phyloP scores from a whole-genome alignment of 1,284 basidiomycete genomes.

The Heterobasidion parviporum region DNA sequence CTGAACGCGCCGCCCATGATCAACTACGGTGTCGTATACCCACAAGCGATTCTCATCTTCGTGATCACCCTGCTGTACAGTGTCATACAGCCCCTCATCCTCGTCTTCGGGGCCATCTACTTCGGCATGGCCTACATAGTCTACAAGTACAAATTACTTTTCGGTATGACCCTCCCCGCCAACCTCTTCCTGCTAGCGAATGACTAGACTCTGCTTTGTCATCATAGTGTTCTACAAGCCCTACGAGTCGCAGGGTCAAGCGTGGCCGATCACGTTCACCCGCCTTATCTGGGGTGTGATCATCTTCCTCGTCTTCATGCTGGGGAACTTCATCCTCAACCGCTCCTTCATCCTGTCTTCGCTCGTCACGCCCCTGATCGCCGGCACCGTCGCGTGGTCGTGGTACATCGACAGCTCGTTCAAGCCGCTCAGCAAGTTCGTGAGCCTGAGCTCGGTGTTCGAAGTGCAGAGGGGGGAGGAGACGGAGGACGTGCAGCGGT shows the following conservation, averaged over 20 bases:
- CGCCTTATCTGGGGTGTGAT: conserved; percentile 84
- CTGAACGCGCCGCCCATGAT: conserved; percentile 96
- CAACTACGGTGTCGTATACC: conserved; percentile 90
- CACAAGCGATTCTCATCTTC: conserved; percentile 93
- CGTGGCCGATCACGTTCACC: conserved; percentile 88
- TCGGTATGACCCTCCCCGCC: conserved; percentile 49
- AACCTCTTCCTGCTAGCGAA: not conserved
- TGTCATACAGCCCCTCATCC: conserved; percentile 89
- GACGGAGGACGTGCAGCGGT: conserved; percentile 62
- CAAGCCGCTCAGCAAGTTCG: conserved; percentile 73
- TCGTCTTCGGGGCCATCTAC: conserved; percentile 91
- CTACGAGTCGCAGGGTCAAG: conserved; percentile 88
- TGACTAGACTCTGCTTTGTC: conserved; percentile 1
- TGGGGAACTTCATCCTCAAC: conserved; percentile 83
- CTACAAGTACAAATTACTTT: conserved; percentile 96
- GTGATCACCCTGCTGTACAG: conserved; percentile 93
- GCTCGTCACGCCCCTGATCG: conserved; percentile 72
- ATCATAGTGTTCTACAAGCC: conserved; percentile 82
- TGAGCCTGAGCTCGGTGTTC: conserved; percentile 78
- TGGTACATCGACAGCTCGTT: conserved; percentile 70
- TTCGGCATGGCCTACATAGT: conserved; percentile 92
- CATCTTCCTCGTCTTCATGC: conserved; percentile 90
- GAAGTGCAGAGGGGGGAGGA: conserved; percentile 85
- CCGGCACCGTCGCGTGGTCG: conserved; percentile 73
- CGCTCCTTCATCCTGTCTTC: conserved; percentile 73